Evolutionary conservation across 495 filamentous ascomycete species (phyloP).

Genomic region (Monascus purpureus): DNA sequence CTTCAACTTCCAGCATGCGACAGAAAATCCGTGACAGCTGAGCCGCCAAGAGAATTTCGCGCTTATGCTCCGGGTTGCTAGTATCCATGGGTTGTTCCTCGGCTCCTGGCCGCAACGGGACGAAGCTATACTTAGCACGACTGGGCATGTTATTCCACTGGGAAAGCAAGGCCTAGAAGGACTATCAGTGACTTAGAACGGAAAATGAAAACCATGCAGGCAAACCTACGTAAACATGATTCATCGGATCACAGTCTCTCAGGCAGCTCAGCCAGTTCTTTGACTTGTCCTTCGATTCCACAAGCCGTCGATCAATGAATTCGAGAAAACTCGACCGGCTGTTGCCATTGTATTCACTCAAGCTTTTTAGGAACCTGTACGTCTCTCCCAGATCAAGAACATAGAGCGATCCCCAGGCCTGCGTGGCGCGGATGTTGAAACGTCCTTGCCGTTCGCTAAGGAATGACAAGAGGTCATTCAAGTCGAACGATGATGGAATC

Average conservation of each 20-base stretch:
- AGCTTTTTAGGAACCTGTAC: slow-evolving; percentile 28
- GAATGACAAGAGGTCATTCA: slow-evolving; percentile 27
- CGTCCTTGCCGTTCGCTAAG: slow-evolving; percentile 28
- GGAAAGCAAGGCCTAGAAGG: slow-evolving; percentile 25
- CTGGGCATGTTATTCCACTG: slow-evolving; percentile 41
- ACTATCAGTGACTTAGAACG: slow-evolving; percentile 5
- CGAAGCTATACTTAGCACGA: slow-evolving; percentile 31
- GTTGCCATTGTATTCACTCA: slow-evolving; percentile 34
- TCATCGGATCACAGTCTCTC: slow-evolving; percentile 31
- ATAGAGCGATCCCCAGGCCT: slow-evolving; percentile 31
- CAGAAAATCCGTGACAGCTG: slow-evolving; percentile 36
- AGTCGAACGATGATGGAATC: slow-evolving; percentile 28
- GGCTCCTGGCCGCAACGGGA: slow-evolving; percentile 17
- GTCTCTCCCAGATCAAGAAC: slow-evolving; percentile 29
- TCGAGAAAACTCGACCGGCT: slow-evolving; percentile 31
- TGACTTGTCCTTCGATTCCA: slow-evolving; percentile 34
- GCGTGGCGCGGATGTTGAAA: slow-evolving; percentile 36
- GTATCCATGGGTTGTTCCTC: slow-evolving; percentile 30
- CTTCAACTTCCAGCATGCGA: slow-evolving; percentile 37
- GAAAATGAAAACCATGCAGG: neutral
- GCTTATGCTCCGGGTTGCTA: slow-evolving; percentile 20
- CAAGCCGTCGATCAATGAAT: slow-evolving; percentile 33
- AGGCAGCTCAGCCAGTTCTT: slow-evolving; percentile 36
- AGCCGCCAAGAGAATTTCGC: slow-evolving; percentile 32
- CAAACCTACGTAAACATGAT: slow-evolving; percentile 27